A percentile compares a stretch with the other conserved stretches of the same genome.
Evolutionary conservation across 1,284 basidiomycete genomes (phyloP).

Genomic region (Cryptococcus hybrid): DNA sequence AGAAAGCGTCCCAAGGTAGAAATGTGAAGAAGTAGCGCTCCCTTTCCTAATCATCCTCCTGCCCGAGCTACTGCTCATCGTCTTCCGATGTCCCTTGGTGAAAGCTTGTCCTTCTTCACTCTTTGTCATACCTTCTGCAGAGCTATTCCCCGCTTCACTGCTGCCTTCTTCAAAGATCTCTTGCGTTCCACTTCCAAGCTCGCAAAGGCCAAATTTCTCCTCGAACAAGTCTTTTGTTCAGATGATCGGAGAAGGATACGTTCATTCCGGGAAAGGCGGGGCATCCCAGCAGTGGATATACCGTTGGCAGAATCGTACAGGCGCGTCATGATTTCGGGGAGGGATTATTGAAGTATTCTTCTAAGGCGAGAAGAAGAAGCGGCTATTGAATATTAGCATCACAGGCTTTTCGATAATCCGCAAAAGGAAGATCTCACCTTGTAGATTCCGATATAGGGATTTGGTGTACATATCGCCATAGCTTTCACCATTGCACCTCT

Average conservation of each 20-base stretch:
- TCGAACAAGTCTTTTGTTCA: slow-evolving; percentile 86
- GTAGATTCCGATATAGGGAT: slow-evolving; percentile 97
- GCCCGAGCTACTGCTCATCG: slow-evolving; percentile 5
- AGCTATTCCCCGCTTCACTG: slow-evolving; percentile 8
- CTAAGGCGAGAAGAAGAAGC: slow-evolving; percentile 85
- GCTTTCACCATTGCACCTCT: slow-evolving; percentile 96
- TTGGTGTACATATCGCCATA: slow-evolving; percentile 89
- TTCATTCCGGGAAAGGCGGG: slow-evolving; percentile 73
- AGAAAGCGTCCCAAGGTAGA: slow-evolving; percentile 44
- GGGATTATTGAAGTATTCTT: slow-evolving; percentile 88
- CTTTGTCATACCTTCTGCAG: neutral
- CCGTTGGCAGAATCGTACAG: slow-evolving; percentile 91
- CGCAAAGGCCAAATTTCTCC: slow-evolving; percentile 61
- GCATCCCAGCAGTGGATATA: slow-evolving; percentile 80
- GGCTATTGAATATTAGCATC: slow-evolving; percentile 58
- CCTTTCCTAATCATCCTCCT: slow-evolving; percentile 13
- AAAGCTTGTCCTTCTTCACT: slow-evolving; percentile 1
- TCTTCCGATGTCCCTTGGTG: slow-evolving; percentile 8
- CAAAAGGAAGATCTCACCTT: slow-evolving; percentile 58
- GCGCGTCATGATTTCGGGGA: slow-evolving; percentile 80
- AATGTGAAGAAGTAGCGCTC: slow-evolving; percentile 11
- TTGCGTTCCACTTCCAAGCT: slow-evolving; percentile 11
- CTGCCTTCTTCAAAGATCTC: slow-evolving; percentile 14
- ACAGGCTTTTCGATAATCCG: slow-evolving; percentile 1
- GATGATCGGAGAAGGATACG: slow-evolving; percentile 84